Evolutionary conservation across 1,284 basidiomycete species (phyloP).

Genomic region (Naganishia albida): DNA sequence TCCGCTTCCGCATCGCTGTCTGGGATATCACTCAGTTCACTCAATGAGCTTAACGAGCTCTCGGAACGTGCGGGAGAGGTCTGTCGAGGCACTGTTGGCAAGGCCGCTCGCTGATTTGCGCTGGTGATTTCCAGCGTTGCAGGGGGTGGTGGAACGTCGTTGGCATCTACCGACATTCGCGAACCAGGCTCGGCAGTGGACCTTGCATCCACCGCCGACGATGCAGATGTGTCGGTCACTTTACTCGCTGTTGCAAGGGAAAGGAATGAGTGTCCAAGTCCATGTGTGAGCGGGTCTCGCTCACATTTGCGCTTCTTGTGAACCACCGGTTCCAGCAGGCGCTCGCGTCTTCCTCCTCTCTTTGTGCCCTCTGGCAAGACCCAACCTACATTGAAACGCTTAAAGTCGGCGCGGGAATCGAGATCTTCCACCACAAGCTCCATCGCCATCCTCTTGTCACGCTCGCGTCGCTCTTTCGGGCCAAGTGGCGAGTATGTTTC

Average conservation of each 20-base stretch:
- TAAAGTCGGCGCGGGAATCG: slow-evolving; percentile 66
- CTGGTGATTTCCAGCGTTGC: neutral
- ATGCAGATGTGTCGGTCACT: slow-evolving; percentile 14
- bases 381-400: slow-evolving; percentile 61
- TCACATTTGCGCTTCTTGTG: slow-evolving; percentile 7
- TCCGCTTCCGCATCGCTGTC: neutral
- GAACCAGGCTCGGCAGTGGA: neutral
- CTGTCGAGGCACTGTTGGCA: neutral
- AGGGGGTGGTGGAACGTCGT: neutral
- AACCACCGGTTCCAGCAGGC: neutral
- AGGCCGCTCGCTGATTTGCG: neutral
- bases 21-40: slow-evolving; percentile 16
- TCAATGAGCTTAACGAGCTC: slow-evolving; percentile 7
- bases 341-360: slow-evolving; percentile 55
- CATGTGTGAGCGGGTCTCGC: neutral
- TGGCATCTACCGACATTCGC: neutral
- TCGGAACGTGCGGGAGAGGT: neutral
- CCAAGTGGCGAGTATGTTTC: slow-evolving; percentile 42
- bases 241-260: slow-evolving; percentile 1
- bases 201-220: neutral
- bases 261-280: neutral
- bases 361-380: slow-evolving; percentile 74
- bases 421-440: slow-evolving; percentile 64
- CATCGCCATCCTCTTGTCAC: slow-evolving; percentile 38
- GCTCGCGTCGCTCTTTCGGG: slow-evolving; percentile 53